These are phyloP conservation scores for Pelargonium australe DNA, from an alignment of 441 rosid genomes.

Conservation along the genomic window DNA sequence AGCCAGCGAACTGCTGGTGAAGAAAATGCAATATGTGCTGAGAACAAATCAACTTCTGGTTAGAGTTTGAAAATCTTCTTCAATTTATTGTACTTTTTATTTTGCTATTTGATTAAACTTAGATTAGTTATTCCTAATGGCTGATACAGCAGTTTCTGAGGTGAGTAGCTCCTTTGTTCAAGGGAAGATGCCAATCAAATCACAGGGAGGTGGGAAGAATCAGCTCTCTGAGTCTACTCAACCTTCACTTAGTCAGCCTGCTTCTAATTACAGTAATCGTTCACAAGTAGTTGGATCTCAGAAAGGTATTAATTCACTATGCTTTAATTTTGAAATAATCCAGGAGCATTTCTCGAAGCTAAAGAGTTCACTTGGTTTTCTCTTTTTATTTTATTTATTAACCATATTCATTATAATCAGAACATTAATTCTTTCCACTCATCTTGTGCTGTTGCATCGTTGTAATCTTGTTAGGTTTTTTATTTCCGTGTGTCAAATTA, in stretches of 20 bases:
- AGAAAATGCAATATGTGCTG: slow-evolving; percentile 32
- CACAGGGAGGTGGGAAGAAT: slow-evolving; percentile 54
- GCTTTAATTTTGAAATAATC: neutral
- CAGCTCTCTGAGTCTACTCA: slow-evolving; percentile 46
- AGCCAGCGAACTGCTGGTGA: slow-evolving; percentile 28
- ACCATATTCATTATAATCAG: neutral
- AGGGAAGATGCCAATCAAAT: slow-evolving; percentile 42
- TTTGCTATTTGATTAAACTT: slow-evolving; percentile 13
- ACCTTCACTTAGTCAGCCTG: slow-evolving; percentile 49
- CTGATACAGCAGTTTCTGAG: slow-evolving; percentile 36
- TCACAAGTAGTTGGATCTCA: slow-evolving; percentile 54
- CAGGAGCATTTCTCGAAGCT: neutral
- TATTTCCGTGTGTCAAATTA: too few species aligned
- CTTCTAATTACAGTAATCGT: slow-evolving; percentile 66
- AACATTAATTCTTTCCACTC: neutral
- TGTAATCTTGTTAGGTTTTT: too few species aligned
- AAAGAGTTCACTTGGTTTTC: neutral
- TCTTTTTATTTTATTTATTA: neutral
- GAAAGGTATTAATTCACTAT: slow-evolving; percentile 42
- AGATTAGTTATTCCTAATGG: slow-evolving; percentile 17
- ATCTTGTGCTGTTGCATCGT: too few species aligned
- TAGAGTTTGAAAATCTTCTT: slow-evolving; percentile 17
- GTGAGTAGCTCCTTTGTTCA: slow-evolving; percentile 31
- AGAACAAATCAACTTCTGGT: slow-evolving; percentile 44
- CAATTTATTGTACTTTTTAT: slow-evolving; percentile 11